A percentile compares a stretch with the other conserved stretches of the same genome.
These are phyloP conservation scores for Rhodotorula diobovata DNA, from an alignment of 768 basidiomycete genomes.

Conservation along the genomic window DNA sequence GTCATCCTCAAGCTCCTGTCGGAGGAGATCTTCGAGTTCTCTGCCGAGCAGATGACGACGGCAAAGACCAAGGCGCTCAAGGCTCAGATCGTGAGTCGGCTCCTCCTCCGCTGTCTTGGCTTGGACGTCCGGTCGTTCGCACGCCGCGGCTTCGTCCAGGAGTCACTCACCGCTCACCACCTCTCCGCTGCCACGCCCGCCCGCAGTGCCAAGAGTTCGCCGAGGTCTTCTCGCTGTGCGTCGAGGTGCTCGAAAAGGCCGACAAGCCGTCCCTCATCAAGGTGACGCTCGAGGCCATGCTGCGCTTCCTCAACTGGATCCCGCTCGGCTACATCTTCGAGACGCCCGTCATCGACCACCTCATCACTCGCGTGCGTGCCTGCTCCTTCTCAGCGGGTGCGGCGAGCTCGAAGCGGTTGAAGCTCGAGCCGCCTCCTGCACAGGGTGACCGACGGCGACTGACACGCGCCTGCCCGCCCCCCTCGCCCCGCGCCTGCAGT, in stretches of 20 bases:
- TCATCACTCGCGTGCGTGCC: slow-evolving; percentile 75
- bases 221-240: slow-evolving; percentile 96
- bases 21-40: slow-evolving; percentile 98
- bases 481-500: slow-evolving; percentile 62
- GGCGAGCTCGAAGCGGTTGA: not conserved
- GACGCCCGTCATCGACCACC: slow-evolving; percentile 89
- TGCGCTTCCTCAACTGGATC: slow-evolving; percentile 98
- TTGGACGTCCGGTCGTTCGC: not conserved
- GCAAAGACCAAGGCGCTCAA: slow-evolving; percentile 95
- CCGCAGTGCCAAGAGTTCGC: slow-evolving; percentile 50
- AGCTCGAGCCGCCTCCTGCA: not conserved
- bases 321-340: slow-evolving; percentile 98
- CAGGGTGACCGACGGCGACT: too few relatives aligned
- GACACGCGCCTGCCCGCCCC: slow-evolving; percentile 6
- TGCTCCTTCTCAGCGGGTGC: not conserved
- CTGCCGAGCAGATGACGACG: slow-evolving; percentile 97
- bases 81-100: slow-evolving; percentile 91
- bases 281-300: slow-evolving; percentile 86
- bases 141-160: not conserved
- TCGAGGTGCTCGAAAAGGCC: slow-evolving; percentile 94
- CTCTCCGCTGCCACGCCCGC: too few relatives aligned
- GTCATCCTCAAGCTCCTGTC: slow-evolving; percentile 93
- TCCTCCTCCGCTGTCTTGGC: slow-evolving; percentile 51
- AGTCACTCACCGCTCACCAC: too few relatives aligned
- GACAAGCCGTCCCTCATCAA: slow-evolving; percentile 90